These are phyloP conservation scores for Xylaria longipes DNA, from an alignment of 495 filamentous ascomycete species.

Conservation along the genomic window DNA sequence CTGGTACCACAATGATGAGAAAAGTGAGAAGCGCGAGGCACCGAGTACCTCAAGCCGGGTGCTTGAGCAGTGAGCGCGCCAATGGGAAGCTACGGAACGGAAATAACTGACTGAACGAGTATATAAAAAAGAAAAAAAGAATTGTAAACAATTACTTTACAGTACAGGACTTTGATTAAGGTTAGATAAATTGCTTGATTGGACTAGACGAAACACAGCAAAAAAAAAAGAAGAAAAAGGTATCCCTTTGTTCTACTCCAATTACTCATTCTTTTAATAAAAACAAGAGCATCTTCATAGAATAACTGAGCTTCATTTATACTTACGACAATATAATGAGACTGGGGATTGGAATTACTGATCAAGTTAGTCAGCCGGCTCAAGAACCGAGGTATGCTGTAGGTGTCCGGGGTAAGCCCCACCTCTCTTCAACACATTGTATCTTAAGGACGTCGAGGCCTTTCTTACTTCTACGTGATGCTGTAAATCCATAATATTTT, in stretches of 20 bases:
- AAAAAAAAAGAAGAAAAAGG: no score
- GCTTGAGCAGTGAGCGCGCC: no score
- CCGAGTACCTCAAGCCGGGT: no score
- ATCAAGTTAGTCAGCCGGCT: slow-evolving; percentile 8
- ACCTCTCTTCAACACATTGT: background rate
- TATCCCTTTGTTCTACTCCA: background rate
- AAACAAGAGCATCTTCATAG: background rate
- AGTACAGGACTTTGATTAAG: background rate
- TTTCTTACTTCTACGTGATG: background rate
- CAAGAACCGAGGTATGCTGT: slow-evolving; percentile 15
- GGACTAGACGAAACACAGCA: no score
- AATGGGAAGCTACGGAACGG: background rate
- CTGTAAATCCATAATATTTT: background rate
- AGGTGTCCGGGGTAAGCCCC: slow-evolving; percentile 12
- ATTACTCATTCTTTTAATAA: background rate
- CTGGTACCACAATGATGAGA: no score
- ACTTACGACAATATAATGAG: background rate
- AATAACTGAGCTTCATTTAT: background rate
- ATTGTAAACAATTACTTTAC: background rate
- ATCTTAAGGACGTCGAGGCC: background rate
- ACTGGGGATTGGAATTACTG: background rate
- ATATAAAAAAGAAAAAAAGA: background rate
- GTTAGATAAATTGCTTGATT: background rate
- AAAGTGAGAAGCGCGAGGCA: no score
- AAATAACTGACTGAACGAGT: background rate